Percentiles rank a stretch among this genome's conserved stretches.
Evolutionary conservation across 257 asterid genomes (phyloP).

Genomic region (Ophiorrhiza pumila): DNA sequence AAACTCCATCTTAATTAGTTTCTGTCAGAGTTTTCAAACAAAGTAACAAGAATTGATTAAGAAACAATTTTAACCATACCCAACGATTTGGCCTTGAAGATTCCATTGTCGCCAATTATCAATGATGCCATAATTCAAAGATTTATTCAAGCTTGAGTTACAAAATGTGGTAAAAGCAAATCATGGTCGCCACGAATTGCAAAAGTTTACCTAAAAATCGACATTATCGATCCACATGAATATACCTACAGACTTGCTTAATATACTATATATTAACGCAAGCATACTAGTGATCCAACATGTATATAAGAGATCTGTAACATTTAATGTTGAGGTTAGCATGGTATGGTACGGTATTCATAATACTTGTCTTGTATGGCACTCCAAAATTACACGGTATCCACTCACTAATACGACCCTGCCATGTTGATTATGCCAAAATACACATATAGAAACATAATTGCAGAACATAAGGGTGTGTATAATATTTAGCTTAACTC

Average conservation of each 20-base stretch:
- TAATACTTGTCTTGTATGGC: neutral
- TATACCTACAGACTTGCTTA: too few relatives aligned
- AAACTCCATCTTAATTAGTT: neutral
- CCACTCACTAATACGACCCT: constrained; percentile 32
- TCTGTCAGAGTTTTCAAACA: neutral
- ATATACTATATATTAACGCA: too few relatives aligned
- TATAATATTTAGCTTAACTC: too few relatives aligned
- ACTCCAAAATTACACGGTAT: constrained; percentile 11
- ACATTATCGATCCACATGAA: neutral
- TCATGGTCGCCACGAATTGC: constrained; percentile 33
- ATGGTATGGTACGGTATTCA: constrained; percentile 17
- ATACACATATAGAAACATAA: neutral
- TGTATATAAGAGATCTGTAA: constrained; percentile 35
- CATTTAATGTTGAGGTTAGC: constrained; percentile 32
- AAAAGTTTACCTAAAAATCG: neutral
- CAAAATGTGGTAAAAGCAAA: constrained; percentile 13
- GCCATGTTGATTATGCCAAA: neutral
- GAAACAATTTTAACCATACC: constrained; percentile 9
- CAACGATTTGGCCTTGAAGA: constrained; percentile 32
- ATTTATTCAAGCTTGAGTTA: constrained; percentile 35
- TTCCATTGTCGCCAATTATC: constrained; percentile 39
- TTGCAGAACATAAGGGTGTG: too few relatives aligned
- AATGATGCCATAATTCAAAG: constrained; percentile 24
- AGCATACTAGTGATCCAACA: constrained; percentile 13
- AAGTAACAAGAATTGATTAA: neutral